Evolutionary conservation across 768 basidiomycete species (phyloP), one percentile per base, ranked within the genome.

Genomic region (Collybiopsis luxurians): DNA sequence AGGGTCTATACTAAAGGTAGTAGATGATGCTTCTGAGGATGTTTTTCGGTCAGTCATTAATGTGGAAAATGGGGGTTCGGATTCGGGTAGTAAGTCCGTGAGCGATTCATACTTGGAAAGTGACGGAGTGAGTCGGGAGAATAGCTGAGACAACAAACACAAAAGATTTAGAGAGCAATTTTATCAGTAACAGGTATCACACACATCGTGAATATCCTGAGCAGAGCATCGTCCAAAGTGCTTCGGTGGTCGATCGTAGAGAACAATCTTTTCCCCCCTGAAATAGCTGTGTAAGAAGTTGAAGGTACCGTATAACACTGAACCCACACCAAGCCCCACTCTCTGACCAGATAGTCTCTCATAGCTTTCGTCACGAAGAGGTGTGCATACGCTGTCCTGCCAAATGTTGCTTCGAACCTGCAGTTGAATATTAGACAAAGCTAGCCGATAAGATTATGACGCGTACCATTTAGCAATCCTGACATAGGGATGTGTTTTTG

Each of bases 341-440:
- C 78, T 38, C 80, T 72, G 4, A 81, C 75, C 21, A 99, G 75
- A 59, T 78, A 75, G 40, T 89, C 80, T 53, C 75, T 81, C 91
- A 99, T 95, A 4, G 93, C 92, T 43, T 80, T 71, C 1, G 97
- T 97, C 19, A 99, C 97, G 68, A 97, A 98, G 1, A 99, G 67
- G 64, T 99, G 97, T 0, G 90, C 92, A 67, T 89, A 89, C 0
- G 97, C 95, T 1, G 69, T 73, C 21, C 80, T 76, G 2, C 97
- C 95, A 69, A 95, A 98, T 24, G 73, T 79, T 23, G 67, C 68
- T 69, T 99, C 97, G 59, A 98, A 89, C 79, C 96, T 99, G 61
- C 44, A 21, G 15, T 28, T 26, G 43, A 40, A 59, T 23, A 50
- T 47, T 48, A 24, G 46, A 26, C 21, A 24, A 39, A 24, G 39